Evolutionary conservation across 345 rosid species (phyloP), one percentile per base, ranked within the genome.

Genomic region (Corchorus olitorius): DNA sequence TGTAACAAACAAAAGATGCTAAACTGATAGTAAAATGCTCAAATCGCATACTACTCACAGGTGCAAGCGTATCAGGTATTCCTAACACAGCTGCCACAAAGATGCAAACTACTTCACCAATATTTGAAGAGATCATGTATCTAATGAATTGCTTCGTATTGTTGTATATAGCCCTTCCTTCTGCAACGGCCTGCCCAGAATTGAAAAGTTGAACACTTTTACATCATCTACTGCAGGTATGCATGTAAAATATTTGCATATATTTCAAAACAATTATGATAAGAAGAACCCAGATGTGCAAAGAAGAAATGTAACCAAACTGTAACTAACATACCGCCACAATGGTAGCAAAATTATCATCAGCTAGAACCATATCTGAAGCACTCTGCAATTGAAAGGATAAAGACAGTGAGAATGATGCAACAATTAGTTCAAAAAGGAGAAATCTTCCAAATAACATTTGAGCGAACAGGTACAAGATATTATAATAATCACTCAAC

Each of bases 341-440:
- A 73, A 96, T 92, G 34, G 99, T 89, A 80, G 99, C 97, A 81
- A 96, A 96, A 83, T 96, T 96, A 80, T 96, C 99, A 78, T 96
- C 99, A n/a, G 97, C 99, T 90, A 96, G 86, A 85, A 96, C 98
- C 99, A 96, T 96, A 88, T 96, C 99, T 62, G 99, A 91, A 83
- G 99, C 98, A 80, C 94, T 96, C 99, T 96, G 95, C 65, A 85
- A 75, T 74, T 72, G 68, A 72, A 83, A 79, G 80, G 48, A 77
- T 80, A 54, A 35, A 72, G 45, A 76, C 12, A 50, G 59, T 71
- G 16, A 70, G 65, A 76, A 58, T 35, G 15, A 72, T 60, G 61
- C 27, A 48, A n/a, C 1, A 8, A 27, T 12, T 11, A 56, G 48
- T 48, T 16, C 61, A 53, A 60, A 54, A 41, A 70, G 39, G 35